Conservation (phyloP, 2,329 filamentous ascomycete species). For the Capronia coronata region DNA sequence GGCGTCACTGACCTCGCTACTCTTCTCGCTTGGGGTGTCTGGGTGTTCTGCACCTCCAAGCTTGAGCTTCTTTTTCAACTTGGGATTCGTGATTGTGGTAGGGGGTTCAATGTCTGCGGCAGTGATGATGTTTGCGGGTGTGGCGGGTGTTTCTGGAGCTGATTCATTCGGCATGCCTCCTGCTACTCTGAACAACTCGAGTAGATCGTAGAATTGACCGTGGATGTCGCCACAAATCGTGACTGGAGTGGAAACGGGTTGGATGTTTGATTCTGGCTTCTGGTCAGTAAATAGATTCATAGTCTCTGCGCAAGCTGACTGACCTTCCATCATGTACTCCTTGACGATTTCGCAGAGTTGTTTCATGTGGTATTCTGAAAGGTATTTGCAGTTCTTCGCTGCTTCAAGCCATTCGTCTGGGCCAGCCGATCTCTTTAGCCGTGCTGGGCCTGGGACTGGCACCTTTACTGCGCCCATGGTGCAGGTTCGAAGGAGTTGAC, state of each 20-base stretch:
- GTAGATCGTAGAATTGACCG: constrained; percentile 95
- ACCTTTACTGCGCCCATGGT: constrained; percentile 40
- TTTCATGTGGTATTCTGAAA: constrained; percentile 96
- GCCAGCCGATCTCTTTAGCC: constrained; percentile 72
- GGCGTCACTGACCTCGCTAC: constrained; percentile 35
- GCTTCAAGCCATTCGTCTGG: constrained; percentile 95
- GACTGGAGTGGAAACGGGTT: constrained; percentile 92
- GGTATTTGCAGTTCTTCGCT: constrained; percentile 93
- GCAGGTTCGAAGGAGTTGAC: constrained; percentile 11
- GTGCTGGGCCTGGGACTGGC: constrained; percentile 85
- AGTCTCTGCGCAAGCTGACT: constrained; percentile 25
- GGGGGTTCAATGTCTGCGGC: constrained; percentile 91
- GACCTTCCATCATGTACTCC: constrained; percentile 97
- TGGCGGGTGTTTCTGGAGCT: constrained; percentile 54
- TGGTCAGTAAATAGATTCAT: constrained; percentile 9
- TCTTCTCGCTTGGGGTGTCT: constrained; percentile 23
- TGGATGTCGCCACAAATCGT: constrained; percentile 98
- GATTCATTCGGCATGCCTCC: constrained; percentile 88
- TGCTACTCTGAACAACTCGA: constrained; percentile 93
- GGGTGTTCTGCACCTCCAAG: constrained; percentile 32
- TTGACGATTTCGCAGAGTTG: constrained; percentile 98
- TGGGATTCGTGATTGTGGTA: constrained; percentile 78
- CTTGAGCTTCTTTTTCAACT: constrained; percentile 77
- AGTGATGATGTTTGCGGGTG: constrained; percentile 67
- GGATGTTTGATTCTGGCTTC: constrained; percentile 83